These are phyloP conservation scores for Boletus tomentosulus DNA, from an alignment of 768 basidiomycete species.

Conservation along the genomic window DNA sequence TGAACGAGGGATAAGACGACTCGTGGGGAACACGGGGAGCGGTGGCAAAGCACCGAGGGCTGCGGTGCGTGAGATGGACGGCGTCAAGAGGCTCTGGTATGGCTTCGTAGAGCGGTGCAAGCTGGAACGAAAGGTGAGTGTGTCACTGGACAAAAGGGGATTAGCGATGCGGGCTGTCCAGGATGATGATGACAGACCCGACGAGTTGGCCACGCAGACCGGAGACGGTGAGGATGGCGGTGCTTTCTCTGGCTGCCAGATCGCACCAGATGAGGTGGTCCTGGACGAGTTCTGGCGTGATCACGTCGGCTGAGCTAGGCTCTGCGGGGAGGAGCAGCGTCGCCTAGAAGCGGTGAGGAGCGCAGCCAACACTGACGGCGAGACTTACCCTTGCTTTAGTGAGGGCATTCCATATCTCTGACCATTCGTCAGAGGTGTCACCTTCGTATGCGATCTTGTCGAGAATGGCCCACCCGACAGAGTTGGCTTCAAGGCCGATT, in stretches of 20 bases:
- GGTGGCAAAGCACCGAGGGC: slow-evolving; percentile 49
- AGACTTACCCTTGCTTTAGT: slow-evolving; percentile 63
- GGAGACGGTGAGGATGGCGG: slow-evolving; percentile 71
- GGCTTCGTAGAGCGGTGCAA: slow-evolving; percentile 38
- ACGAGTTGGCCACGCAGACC: slow-evolving; percentile 73
- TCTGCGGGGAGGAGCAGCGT: not conserved
- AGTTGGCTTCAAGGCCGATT: slow-evolving; percentile 59
- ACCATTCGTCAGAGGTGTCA: slow-evolving; percentile 48
- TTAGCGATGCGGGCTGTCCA: slow-evolving; percentile 30
- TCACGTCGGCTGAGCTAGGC: slow-evolving; percentile 35
- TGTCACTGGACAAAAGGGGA: slow-evolving; percentile 24
- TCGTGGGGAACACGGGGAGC: no score
- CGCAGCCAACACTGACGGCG: not conserved
- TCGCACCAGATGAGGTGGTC: slow-evolving; percentile 80
- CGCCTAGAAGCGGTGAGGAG: not conserved
- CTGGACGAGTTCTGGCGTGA: slow-evolving; percentile 72
- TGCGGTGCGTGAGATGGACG: slow-evolving; percentile 33
- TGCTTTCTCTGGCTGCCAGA: slow-evolving; percentile 39
- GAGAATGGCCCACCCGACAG: slow-evolving; percentile 73
- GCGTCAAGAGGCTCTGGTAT: slow-evolving; percentile 36
- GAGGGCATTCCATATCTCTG: no score
- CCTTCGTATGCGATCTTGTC: slow-evolving; percentile 59
- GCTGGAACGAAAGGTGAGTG: slow-evolving; percentile 43
- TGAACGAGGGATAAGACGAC: no score
- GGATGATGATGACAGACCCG: slow-evolving; percentile 44